Evolutionary conservation across 2,329 filamentous ascomycete species (phyloP), one percentile per base, ranked within the genome.

Genomic region (Chaetomium sp.): DNA sequence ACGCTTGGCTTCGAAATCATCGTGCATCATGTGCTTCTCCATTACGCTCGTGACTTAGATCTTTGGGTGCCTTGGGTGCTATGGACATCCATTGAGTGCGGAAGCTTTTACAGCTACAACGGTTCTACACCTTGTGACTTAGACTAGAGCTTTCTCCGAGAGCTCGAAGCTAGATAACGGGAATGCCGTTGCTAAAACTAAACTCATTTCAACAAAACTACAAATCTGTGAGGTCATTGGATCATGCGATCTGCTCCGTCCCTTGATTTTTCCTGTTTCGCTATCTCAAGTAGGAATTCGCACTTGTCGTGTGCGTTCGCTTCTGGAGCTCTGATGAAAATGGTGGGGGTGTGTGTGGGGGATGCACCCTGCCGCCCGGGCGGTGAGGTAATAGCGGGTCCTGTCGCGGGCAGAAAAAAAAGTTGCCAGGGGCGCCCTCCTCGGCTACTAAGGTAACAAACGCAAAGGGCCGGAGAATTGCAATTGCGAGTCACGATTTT

Each of bases 351-450:
- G 50, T 31, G 55, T 62, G 56, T 57, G 63, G 57, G 25, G 12
- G 1, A 33, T 12, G 9, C 1, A 13, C 25, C 9, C 62, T 64
- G 64, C 65, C 0, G n/a, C 25, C 9, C 63, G 62, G 64, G 66
- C 68, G 66, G 68, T 69, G 65, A 68, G 45, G n/a, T 19, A 21
- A 4, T 4, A 19, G 29, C 21, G 27, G 42, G 13, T 42, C 58
- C 23, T 62, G 47, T 35, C 49, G 57, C 58, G 53, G 67, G 69
- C 67, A 69, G 67, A 69, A 70, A 69, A 69, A 70, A 70, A 69
- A 62, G 53, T 64, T 25, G 9, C 60, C 31, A 31, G 45, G 35
- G 42, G 29, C 27, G n/a, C 19, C 55, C 27, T 45, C 29, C 57
- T 55, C 42, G 9, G 29, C 57, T 19, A 35, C 57, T 19, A 55